Percentiles rank a stretch among this genome's conserved stretches.
Conservation (phyloP, 352 stramenopile species). For the Globisporangium radiosum region DNA sequence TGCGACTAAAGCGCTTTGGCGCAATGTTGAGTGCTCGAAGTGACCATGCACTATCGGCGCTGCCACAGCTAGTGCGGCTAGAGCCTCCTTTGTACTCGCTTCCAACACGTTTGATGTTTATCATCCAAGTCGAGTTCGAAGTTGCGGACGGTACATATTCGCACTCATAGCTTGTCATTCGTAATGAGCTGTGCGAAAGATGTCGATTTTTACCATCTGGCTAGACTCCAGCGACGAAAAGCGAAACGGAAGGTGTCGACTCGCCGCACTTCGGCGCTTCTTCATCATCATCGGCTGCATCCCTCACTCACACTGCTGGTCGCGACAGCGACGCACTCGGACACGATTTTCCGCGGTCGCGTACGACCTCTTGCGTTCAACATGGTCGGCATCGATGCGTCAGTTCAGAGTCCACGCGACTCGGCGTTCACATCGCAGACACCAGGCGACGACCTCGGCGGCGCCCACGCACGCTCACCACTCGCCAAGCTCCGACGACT, state of each 20-base stretch:
- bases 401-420: constrained; percentile 11
- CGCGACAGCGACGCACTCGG: not conserved
- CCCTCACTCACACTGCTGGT: not conserved
- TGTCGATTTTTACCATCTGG: too few species aligned
- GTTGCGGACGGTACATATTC: not conserved
- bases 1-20: too few species aligned
- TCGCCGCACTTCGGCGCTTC: not conserved
- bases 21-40: too few species aligned
- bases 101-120: too few species aligned
- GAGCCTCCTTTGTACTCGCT: too few species aligned
- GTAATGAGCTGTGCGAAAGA: too few species aligned
- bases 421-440: constrained; percentile 2
- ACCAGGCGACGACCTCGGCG: not conserved
- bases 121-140: too few species aligned
- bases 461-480: not conserved
- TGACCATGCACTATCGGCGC: too few species aligned
- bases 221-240: too few species aligned
- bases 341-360: not conserved
- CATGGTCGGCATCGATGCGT: constrained; percentile 8
- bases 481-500: not conserved
- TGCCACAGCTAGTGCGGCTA: too few species aligned
- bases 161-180: not conserved
- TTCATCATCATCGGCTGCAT: not conserved
- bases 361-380: not conserved
- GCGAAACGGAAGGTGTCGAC: not conserved